Percentiles rank a stretch among this genome's conserved stretches.
Evolutionary conservation across 345 rosid genomes (phyloP).

Genomic region (Camelina sativa): DNA sequence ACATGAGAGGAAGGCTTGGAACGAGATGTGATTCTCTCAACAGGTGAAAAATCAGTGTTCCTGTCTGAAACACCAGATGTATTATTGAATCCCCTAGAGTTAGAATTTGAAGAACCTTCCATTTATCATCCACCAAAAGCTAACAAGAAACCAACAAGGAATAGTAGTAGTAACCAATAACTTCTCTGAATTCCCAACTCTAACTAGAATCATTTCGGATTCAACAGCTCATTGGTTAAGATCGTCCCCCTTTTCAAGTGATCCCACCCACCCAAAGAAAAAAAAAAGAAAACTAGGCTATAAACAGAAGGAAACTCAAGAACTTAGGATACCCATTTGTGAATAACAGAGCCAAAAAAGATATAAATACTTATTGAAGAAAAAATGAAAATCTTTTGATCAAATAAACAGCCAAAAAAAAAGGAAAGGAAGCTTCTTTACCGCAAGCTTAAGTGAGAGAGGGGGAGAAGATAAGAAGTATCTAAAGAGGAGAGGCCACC

Average conservation of each 20-base stretch:
- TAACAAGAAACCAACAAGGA: conserved; percentile 49
- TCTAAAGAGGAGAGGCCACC: conserved; percentile 45
- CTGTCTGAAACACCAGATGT: conserved; percentile 62
- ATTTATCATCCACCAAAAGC: conserved; percentile 62
- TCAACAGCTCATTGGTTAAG: conserved; percentile 50
- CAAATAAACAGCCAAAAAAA: conserved; percentile 19
- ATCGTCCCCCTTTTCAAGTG: conserved; percentile 29
- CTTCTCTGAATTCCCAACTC: conserved; percentile 49
- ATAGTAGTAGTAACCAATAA: conserved; percentile 35
- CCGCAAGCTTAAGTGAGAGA: conserved; percentile 23
- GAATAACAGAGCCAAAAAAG: conserved; percentile 24
- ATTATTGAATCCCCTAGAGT: conserved; percentile 61
- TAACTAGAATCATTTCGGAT: conserved; percentile 52
- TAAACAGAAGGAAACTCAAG: conserved; percentile 22
- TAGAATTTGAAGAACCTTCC: conserved; percentile 87
- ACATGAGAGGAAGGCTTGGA: conserved; percentile 51
- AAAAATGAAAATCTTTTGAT: conserved; percentile 29
- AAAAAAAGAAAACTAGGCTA: conserved; percentile 3
- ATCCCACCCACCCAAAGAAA: conserved; percentile 18
- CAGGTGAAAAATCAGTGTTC: conserved; percentile 49
- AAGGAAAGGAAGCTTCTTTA: conserved; percentile 39
- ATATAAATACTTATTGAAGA: conserved; percentile 25
- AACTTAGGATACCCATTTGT: conserved; percentile 34
- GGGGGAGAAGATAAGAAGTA: conserved; percentile 43
- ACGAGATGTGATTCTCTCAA: conserved; percentile 44